These are phyloP conservation scores for Picochlorum sp. DNA, from an alignment of 139 green algal genomes.

Conservation along the genomic window DNA sequence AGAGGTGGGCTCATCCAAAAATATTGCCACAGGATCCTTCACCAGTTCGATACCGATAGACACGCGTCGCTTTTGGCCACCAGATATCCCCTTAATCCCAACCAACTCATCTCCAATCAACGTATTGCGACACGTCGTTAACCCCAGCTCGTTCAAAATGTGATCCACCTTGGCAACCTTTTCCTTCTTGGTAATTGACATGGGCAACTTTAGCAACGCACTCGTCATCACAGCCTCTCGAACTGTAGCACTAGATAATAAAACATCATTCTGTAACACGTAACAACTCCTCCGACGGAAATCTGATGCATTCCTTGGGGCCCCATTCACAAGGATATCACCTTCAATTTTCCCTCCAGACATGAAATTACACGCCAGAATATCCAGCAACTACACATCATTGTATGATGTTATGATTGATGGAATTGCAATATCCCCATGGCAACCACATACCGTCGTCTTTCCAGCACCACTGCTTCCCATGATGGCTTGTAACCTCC, in stretches of 20 bases:
- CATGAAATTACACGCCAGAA: constrained; percentile 39
- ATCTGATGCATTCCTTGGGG: neutral
- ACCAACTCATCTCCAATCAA: constrained; percentile 55
- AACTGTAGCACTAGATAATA: constrained; percentile 53
- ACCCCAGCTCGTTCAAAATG: constrained; percentile 47
- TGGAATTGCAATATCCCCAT: too few relatives aligned
- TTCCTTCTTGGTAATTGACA: constrained; percentile 15
- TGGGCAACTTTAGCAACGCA: constrained; percentile 55
- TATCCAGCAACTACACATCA: constrained; percentile 49
- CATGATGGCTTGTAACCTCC: constrained; percentile 49
- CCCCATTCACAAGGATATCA: constrained; percentile 42
- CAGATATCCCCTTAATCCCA: constrained; percentile 62
- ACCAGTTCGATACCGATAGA: constrained; percentile 63
- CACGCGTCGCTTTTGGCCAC: constrained; percentile 55
- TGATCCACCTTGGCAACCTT: constrained; percentile 46
- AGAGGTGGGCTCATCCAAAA: constrained; percentile 66
- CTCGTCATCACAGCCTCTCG: constrained; percentile 45
- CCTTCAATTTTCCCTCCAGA: constrained; percentile 21
- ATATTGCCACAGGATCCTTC: constrained; percentile 50
- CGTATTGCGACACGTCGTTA: constrained; percentile 41
- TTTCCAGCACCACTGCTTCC: constrained; percentile 58
- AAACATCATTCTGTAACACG: constrained; percentile 50
- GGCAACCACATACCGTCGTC: constrained; percentile 41
- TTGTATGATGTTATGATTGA: too few relatives aligned
- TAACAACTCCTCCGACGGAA: constrained; percentile 41